Percentiles rank a stretch among this genome's conserved stretches.
Conservation (phyloP, 768 basidiomycete species). For the Pleurotus tuber-regium region DNA sequence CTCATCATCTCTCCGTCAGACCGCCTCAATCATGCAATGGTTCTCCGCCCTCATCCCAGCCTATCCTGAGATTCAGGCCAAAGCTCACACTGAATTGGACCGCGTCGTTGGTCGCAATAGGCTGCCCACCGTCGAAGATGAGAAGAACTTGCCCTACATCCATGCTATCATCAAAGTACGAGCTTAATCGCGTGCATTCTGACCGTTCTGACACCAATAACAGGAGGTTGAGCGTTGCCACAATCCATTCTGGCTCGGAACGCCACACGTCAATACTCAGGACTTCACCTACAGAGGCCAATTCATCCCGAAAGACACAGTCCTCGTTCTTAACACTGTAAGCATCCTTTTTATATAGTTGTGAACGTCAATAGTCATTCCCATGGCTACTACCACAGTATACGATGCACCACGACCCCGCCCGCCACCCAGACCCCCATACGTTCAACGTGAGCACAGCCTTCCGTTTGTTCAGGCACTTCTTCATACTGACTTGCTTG, state of each 20-base stretch:
- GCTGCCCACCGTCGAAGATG: conserved; percentile 28
- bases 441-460: conserved; percentile 29
- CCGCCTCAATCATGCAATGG: conserved; percentile 35
- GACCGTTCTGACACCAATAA: not conserved
- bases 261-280: conserved; percentile 34
- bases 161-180: conserved; percentile 30
- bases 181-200: conserved; percentile 1
- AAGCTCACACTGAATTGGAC: conserved; percentile 30
- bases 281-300: conserved; percentile 40
- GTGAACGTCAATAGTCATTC: not conserved
- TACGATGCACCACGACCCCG: conserved; percentile 33
- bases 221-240: conserved; percentile 37
- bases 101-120: conserved; percentile 27
- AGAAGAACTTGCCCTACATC: conserved; percentile 32
- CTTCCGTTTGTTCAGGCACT: too few relatives aligned
- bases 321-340: conserved; percentile 39
- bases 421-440: conserved; percentile 38
- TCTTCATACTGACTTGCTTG: not conserved
- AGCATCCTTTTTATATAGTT: conserved; percentile 12
- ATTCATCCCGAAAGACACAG: conserved; percentile 38
- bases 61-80: conserved; percentile 26
- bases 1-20: conserved; percentile 19
- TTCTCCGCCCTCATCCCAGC: conserved; percentile 34
- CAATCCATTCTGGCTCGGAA: conserved; percentile 37
- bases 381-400: conserved; percentile 22